Evolutionary conservation across 2,329 filamentous ascomycete species (phyloP).

Genomic region (Fusarium sp.): DNA sequence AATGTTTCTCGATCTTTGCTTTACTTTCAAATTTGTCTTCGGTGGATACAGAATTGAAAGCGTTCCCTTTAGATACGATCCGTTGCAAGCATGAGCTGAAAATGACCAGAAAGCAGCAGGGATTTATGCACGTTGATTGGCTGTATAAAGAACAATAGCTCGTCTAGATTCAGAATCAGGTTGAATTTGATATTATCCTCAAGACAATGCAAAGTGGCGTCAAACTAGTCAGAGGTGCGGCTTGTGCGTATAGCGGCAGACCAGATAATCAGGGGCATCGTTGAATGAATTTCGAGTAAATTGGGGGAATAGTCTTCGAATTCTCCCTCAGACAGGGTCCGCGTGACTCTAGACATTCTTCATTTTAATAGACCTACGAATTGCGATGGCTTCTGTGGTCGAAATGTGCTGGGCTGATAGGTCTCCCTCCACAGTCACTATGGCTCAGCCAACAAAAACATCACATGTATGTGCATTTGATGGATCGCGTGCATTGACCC

Average conservation of each 20-base stretch:
- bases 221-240: background rate
- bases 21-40: fast-evolving
- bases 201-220: slow-evolving; percentile 17
- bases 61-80: fast-evolving
- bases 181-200: background rate
- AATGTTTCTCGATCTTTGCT: fast-evolving
- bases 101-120: fast-evolving
- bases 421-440: fast-evolving
- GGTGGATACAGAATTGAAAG: background rate
- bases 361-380: fast-evolving
- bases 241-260: background rate
- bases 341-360: fast-evolving
- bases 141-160: background rate
- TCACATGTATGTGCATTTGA: background rate
- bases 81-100: background rate
- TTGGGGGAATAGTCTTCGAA: too few relatives aligned
- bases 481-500: background rate
- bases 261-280: background rate
- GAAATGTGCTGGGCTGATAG: fast-evolving
- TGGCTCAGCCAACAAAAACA: background rate
- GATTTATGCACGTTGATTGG: background rate
- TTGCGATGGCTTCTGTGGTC: fast-evolving
- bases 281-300: background rate
- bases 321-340: fast-evolving
- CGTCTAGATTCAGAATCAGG: fast-evolving